phyloP scores from a whole-genome alignment of 2,329 filamentous ascomycete genomes.

The Amauroascus niger region DNA sequence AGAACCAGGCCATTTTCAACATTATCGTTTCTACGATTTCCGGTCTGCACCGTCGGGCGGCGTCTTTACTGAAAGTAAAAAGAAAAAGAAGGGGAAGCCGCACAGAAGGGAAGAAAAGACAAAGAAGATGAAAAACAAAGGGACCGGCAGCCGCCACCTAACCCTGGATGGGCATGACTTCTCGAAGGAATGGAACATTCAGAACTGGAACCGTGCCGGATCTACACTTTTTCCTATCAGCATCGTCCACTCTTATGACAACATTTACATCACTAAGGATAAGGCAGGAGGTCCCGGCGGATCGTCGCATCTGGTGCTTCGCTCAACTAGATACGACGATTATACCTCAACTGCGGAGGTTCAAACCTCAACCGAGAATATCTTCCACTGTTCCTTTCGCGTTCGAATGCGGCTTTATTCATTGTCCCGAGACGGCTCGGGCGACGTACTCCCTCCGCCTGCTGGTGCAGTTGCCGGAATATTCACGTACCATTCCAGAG shows the following conservation, averaged over 20 bases:
- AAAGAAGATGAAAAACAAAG: slow-evolving; percentile 13
- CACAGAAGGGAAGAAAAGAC: neutral
- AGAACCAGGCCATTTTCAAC: slow-evolving; percentile 40
- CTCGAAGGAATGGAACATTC: slow-evolving; percentile 33
- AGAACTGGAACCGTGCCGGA: slow-evolving; percentile 38
- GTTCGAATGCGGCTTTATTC: slow-evolving; percentile 37
- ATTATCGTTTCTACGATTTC: slow-evolving; percentile 46
- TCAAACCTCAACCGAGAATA: slow-evolving; percentile 37
- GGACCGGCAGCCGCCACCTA: slow-evolving; percentile 9
- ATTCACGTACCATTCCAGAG: slow-evolving; percentile 41
- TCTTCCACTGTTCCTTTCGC: slow-evolving; percentile 42
- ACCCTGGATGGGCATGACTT: slow-evolving; percentile 13
- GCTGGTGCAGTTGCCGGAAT: slow-evolving; percentile 43
- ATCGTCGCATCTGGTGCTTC: slow-evolving; percentile 40
- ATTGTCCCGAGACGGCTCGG: neutral
- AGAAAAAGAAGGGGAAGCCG: neutral
- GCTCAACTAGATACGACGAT: slow-evolving; percentile 35
- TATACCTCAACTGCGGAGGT: slow-evolving; percentile 43
- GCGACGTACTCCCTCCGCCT: slow-evolving; percentile 24
- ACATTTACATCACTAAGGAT: slow-evolving; percentile 38
- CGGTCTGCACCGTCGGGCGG: slow-evolving; percentile 21
- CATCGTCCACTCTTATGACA: slow-evolving; percentile 40
- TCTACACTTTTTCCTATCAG: slow-evolving; percentile 31
- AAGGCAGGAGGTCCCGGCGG: slow-evolving; percentile 15
- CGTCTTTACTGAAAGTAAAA: neutral